phyloP scores from a whole-genome alignment of 225 moss, liverwort and hornwort species.

The Thuidium tamariscinum region DNA sequence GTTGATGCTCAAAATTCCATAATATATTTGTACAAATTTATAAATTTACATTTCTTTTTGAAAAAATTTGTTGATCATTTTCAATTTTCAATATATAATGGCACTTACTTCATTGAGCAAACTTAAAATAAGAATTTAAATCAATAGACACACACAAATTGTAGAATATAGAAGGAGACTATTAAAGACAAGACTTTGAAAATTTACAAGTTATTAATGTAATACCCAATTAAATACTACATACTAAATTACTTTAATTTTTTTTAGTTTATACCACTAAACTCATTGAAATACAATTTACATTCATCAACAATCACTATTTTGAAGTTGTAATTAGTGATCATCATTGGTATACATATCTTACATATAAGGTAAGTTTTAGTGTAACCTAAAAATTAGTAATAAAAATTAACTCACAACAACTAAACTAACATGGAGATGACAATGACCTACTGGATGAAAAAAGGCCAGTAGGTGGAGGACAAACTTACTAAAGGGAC shows the following conservation, averaged over 20 bases:
- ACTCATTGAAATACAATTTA: background rate
- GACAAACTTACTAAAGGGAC: background rate
- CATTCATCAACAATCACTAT: background rate
- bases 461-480: fast-evolving
- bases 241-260: background rate
- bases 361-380: background rate
- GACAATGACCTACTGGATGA: fast-evolving
- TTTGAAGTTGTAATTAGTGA: background rate
- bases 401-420: too few relatives aligned
- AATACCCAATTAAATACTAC: background rate
- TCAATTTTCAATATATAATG: fast-evolving
- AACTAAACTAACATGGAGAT: too few relatives aligned
- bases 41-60: background rate
- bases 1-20: fast-evolving
- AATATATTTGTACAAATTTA: too few relatives aligned
- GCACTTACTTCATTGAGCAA: fast-evolving
- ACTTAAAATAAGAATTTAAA: fast-evolving
- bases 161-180: background rate
- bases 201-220: background rate
- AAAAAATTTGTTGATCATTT: background rate
- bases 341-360: background rate
- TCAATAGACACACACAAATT: fast-evolving
- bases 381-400: too few relatives aligned
- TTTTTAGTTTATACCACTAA: background rate
- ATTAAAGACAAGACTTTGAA: fast-evolving